These are phyloP conservation scores for Phytophthora fragariaefolia DNA, from an alignment of 352 stramenopile species.

Conservation along the genomic window DNA sequence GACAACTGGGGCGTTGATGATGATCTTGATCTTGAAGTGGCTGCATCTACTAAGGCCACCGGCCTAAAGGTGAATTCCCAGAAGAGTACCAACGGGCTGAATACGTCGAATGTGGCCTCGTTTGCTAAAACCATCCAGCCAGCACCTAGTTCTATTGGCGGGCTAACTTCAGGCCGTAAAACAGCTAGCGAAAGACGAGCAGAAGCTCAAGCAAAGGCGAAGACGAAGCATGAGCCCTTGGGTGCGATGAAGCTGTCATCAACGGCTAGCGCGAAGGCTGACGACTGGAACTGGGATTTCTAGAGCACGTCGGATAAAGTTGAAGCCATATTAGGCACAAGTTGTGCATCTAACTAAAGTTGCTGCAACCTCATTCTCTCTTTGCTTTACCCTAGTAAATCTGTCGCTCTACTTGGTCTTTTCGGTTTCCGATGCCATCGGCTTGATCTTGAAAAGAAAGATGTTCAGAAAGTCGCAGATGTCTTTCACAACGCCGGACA, in stretches of 20 bases:
- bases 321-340: background rate
- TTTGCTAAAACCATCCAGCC: slow-evolving; percentile 24
- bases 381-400: background rate
- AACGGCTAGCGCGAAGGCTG: slow-evolving; percentile 45
- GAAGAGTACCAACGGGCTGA: slow-evolving; percentile 23
- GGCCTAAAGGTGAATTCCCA: slow-evolving; percentile 23
- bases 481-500: slow-evolving; percentile 81
- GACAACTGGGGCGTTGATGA: slow-evolving; percentile 74
- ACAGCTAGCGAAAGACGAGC: slow-evolving; percentile 58
- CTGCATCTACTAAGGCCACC: slow-evolving; percentile 23
- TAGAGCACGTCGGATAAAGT: slow-evolving; percentile 41
- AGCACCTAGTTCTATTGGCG: slow-evolving; percentile 17
- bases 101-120: slow-evolving; percentile 14
- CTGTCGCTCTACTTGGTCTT: slow-evolving; percentile 40
- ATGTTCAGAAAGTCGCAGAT: slow-evolving; percentile 90
- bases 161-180: slow-evolving; percentile 40
- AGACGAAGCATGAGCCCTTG: slow-evolving; percentile 57
- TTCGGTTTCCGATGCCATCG: slow-evolving; percentile 29
- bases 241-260: slow-evolving; percentile 70
- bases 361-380: slow-evolving; percentile 26
- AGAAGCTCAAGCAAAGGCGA: slow-evolving; percentile 70
- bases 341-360: slow-evolving; percentile 21
- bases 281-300: slow-evolving; percentile 89
- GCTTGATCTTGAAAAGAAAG: slow-evolving; percentile 84
- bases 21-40: slow-evolving; percentile 45